Evolutionary conservation across 495 filamentous ascomycete genomes (phyloP), one percentile per base, ranked within the genome.

Genomic region (Ramalina intermedia): DNA sequence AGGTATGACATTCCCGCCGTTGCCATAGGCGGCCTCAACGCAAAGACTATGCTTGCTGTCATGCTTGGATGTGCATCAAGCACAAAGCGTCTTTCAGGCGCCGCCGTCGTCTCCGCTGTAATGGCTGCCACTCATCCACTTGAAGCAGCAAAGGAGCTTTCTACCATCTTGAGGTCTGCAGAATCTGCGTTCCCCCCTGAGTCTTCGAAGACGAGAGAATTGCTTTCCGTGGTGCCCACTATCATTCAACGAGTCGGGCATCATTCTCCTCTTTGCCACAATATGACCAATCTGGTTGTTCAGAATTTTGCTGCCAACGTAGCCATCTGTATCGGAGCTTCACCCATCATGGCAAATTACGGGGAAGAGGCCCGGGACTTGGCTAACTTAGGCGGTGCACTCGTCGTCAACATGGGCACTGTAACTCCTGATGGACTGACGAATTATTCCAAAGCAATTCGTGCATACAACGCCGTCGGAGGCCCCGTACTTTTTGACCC

Each of bases 351-450:
- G 91, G 78, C 87, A 3, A 87, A 81, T 52, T 81, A 88, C 57
- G 83, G 80, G 12, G 76, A 82, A 49, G 91, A 98, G 71, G 86
- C 89, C 4, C 62, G 64, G 6, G 88, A 95, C 60, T 68, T 98
- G 37, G 77, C 76, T 29, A 69, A 69, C 23, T 69, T 89, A 6
- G 67, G 69, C 39, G 76, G 75, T 12, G 73, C 84, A 3, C 68
- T 96, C 11, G 82, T 98, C 13, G 79, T 98, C 56, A 98, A 98
- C 63, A 95, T 96, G 87, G 91, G 91, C 18, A 94, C 86, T 2
- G 74, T 90, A 24, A 85, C 79, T 8, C 76, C 82, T 3, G 81
- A 84, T 5, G 79, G 79, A 43, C 60, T 88, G 7, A 51, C 66
- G 6, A 84, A 84, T 58, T 87, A 89, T 58, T 58, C 72, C 14